These are phyloP conservation scores for Termitomyces sp. DNA, from an alignment of 768 basidiomycete genomes.

Conservation along the genomic window DNA sequence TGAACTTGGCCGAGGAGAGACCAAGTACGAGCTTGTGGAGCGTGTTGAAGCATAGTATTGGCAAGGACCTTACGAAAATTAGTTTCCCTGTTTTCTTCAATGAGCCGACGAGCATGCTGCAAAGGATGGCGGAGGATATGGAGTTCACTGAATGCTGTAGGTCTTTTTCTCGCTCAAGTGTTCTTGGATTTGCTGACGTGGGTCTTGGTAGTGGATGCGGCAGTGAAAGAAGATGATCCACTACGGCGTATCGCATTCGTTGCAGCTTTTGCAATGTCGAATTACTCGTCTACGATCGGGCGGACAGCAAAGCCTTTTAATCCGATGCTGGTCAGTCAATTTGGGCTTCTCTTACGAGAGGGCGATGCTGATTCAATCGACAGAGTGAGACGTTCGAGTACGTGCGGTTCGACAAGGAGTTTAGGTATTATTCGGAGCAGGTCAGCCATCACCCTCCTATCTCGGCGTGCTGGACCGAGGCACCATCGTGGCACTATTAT, in stretches of 20 bases:
- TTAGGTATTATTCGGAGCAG: slow-evolving; percentile 93
- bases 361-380: not conserved
- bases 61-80: slow-evolving; percentile 95
- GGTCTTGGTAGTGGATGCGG: slow-evolving; percentile 65
- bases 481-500: slow-evolving; percentile 84
- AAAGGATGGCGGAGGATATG: slow-evolving; percentile 98
- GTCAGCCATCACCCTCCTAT: slow-evolving; percentile 98
- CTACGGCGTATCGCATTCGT: slow-evolving; percentile 86
- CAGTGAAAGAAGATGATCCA: slow-evolving; percentile 69
- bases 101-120: slow-evolving; percentile 94
- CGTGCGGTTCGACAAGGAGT: slow-evolving; percentile 79
- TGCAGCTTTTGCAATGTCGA: slow-evolving; percentile 96
- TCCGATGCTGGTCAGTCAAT: slow-evolving; percentile 73
- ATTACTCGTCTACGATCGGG: slow-evolving; percentile 94
- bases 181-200: not conserved
- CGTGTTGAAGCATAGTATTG: slow-evolving; percentile 91
- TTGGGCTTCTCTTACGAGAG: not conserved
- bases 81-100: slow-evolving; percentile 93
- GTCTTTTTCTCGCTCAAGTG: slow-evolving; percentile 25
- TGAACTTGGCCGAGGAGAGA: slow-evolving; percentile 72
- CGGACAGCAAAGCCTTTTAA: slow-evolving; percentile 97
- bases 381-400: slow-evolving; percentile 95
- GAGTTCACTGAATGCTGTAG: slow-evolving; percentile 89
- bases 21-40: slow-evolving; percentile 92
- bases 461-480: slow-evolving; percentile 93